These are phyloP conservation scores for Solanum arcanum DNA, from an alignment of 257 asterid species.

Conservation along the genomic window DNA sequence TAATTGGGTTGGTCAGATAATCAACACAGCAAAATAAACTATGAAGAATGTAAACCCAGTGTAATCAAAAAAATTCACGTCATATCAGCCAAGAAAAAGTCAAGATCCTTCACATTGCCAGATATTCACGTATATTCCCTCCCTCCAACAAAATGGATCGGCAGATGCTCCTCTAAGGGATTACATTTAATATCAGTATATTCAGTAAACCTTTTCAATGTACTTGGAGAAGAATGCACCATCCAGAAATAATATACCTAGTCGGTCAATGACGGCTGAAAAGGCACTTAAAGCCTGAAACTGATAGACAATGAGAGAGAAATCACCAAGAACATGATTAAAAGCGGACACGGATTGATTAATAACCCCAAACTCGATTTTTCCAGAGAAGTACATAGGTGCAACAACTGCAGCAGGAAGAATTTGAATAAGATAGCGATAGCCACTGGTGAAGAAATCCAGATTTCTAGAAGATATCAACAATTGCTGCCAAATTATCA, in stretches of 20 bases:
- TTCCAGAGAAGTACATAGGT: conserved; percentile 93
- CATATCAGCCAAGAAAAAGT: not conserved
- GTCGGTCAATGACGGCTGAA: conserved; percentile 82
- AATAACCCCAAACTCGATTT: conserved; percentile 92
- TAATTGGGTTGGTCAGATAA: not conserved
- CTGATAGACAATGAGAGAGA: conserved; percentile 72
- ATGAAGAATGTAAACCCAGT: not conserved
- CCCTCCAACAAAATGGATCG: not conserved
- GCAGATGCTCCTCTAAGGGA: not conserved
- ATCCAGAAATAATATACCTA: conserved; percentile 34
- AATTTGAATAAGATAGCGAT: conserved; percentile 81
- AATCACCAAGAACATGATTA: conserved; percentile 88
- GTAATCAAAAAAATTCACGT: not conserved
- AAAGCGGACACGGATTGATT: conserved; percentile 87
- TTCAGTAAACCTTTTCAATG: not conserved
- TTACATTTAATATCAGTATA: not conserved
- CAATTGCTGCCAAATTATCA: conserved; percentile 53
- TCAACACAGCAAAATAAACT: not conserved
- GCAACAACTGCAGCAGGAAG: conserved; percentile 98
- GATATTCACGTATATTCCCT: not conserved
- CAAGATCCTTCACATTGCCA: not conserved
- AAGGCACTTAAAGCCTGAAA: conserved; percentile 94
- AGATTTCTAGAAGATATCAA: conserved; percentile 87
- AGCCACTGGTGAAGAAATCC: conserved; percentile 93
- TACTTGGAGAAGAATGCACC: not conserved